Base-by-base conservation (phyloP, 345 rosid species). In the Linum lewisii region DNA sequence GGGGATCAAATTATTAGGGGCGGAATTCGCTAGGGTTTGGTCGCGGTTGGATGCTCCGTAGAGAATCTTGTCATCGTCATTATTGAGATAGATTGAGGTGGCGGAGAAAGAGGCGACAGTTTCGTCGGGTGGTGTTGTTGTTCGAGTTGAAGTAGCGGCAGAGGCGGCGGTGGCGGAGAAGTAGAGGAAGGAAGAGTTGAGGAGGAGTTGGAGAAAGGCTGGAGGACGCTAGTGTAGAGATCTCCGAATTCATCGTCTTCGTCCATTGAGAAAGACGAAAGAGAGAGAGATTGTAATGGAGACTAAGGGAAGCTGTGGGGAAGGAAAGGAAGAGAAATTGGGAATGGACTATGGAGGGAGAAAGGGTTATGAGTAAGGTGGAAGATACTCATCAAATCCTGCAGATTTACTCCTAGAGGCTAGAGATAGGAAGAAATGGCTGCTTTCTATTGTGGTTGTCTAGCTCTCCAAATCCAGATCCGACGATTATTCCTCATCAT, bases 71-170 rank as follows among this genome's bases (percentile, higher is more conserved):
- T 55, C 50, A 15, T 58, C 64, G 6, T 65, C 58, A 0, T 67
- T 70, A 71, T 77, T 82, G 72, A 85, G 84, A 79, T 87, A 70
- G 80, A 71, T 23, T 81, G 21, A 38, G 75, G 71, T 0, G 66
- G 36, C 5, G 68, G 66, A 0, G 68, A 66, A 18, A 80, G 66
- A 10, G 62, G 67, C 25, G 79, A 38, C 21, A 7, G 21, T 21
- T 51, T 21, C 54, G 52, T n/a, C n/a, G n/a, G n/a, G n/a, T n/a
- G n/a, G n/a, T n/a, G n/a, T n/a, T n/a, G n/a, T n/a, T n/a, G n/a
- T 15, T 19, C 13, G 52, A 34, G 38, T 11, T 66, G 66, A 0
- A 66, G 68, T 14, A 79, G 66, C 13, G 62, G 69, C 23, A 76
- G 47, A 7, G 13, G 38, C 36, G 18, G 57, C 18, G 51, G 74